phyloP scores from a whole-genome alignment of 2,329 filamentous ascomycete genomes.

The Pseudogymnoascus sp. region DNA sequence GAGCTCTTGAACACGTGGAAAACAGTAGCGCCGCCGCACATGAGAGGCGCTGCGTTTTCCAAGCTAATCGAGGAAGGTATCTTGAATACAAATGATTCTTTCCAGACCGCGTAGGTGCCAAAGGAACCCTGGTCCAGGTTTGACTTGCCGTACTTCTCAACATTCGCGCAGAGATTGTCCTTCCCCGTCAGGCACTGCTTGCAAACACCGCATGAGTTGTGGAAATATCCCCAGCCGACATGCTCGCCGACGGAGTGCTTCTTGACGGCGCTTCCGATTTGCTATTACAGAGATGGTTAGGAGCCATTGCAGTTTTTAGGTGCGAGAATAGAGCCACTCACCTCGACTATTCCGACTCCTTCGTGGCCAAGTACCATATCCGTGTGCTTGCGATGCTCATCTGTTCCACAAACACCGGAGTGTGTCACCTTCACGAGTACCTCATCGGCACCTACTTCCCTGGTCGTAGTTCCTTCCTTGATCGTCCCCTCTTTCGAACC shows the following conservation, averaged over 20 bases:
- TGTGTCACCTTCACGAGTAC: slow-evolving; percentile 57
- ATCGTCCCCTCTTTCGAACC: slow-evolving; percentile 51
- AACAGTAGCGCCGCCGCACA: slow-evolving; percentile 40
- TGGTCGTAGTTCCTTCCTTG: slow-evolving; percentile 38
- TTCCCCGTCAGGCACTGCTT: slow-evolving; percentile 36
- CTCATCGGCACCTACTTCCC: slow-evolving; percentile 41
- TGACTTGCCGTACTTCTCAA: slow-evolving; percentile 34
- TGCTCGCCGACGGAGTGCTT: slow-evolving; percentile 36
- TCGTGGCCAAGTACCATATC: slow-evolving; percentile 42
- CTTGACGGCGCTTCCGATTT: slow-evolving; percentile 34
- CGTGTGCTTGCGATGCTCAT: slow-evolving; percentile 32
- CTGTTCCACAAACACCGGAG: slow-evolving; percentile 60
- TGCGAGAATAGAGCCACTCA: slow-evolving; percentile 10
- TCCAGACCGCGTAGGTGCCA: slow-evolving; percentile 32
- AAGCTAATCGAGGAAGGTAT: slow-evolving; percentile 33
- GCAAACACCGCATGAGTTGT: slow-evolving; percentile 37
- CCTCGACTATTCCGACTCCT: slow-evolving; percentile 39
- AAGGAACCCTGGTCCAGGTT: slow-evolving; percentile 43
- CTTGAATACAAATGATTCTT: slow-evolving; percentile 32
- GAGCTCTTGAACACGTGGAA: slow-evolving; percentile 30
- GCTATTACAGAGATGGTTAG: slow-evolving; percentile 14
- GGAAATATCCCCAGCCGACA: slow-evolving; percentile 40
- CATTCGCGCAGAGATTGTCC: slow-evolving; percentile 36
- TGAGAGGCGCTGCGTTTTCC: slow-evolving; percentile 36
- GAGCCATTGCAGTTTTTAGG: neutral